Conservation (phyloP, 2,329 filamentous ascomycete genomes). For the Chaetomium sp. region DNA sequence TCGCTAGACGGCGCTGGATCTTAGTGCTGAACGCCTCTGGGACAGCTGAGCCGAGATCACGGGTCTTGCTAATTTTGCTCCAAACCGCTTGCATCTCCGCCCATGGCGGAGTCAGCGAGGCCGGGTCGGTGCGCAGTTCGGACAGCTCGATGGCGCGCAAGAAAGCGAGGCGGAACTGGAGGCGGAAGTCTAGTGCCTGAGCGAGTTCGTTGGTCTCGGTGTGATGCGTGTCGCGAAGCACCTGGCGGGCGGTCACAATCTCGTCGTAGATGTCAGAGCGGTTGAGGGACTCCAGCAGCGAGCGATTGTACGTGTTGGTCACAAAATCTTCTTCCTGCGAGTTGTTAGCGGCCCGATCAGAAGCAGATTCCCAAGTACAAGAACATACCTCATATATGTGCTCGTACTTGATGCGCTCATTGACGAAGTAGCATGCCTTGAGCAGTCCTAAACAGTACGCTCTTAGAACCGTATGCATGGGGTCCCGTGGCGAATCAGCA, state of each 20-base stretch:
- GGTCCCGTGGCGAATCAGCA: constrained; percentile 30
- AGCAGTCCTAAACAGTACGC: constrained; percentile 82
- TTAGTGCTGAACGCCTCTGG: constrained; percentile 82
- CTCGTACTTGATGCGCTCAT: constrained; percentile 69
- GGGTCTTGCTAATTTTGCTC: constrained; percentile 51
- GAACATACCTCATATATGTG: constrained; percentile 76
- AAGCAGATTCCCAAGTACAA: neutral
- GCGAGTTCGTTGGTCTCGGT: constrained; percentile 37
- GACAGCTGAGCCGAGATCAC: constrained; percentile 57
- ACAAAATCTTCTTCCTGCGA: constrained; percentile 89
- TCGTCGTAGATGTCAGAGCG: constrained; percentile 48
- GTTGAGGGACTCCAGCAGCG: constrained; percentile 61
- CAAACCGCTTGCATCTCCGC: constrained; percentile 45
- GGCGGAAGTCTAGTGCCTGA: constrained; percentile 55
- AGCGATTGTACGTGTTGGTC: constrained; percentile 80
- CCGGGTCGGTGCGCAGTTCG: constrained; percentile 38
- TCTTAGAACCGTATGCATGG: constrained; percentile 60
- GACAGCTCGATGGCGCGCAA: constrained; percentile 48
- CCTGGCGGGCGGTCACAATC: constrained; percentile 48
- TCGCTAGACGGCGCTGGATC: constrained; percentile 84
- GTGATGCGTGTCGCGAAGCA: constrained; percentile 40
- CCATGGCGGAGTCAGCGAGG: constrained; percentile 46
- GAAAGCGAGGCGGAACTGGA: constrained; percentile 61
- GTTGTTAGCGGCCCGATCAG: neutral
- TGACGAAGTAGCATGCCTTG: constrained; percentile 75